phyloP scores from a whole-genome alignment of 345 rosid genomes.

The Eucalyptus rudis region DNA sequence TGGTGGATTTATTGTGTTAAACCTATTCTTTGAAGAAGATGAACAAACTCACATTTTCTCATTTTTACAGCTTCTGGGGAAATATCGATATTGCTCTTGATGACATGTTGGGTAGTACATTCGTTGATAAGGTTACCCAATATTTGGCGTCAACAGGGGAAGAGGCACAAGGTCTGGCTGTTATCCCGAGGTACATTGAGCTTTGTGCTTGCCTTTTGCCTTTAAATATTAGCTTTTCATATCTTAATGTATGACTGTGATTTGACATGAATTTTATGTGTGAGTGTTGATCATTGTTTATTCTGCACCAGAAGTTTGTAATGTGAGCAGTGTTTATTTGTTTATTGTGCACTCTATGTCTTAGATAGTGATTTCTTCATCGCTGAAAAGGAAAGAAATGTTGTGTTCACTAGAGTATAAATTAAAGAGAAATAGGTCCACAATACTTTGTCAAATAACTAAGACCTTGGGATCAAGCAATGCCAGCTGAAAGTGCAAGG shows the following conservation, averaged over 20 bases:
- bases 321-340: neutral
- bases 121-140: slow-evolving; percentile 58
- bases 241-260: neutral
- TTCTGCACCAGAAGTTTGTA: neutral
- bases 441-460: neutral
- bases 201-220: neutral
- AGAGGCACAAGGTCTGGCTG: slow-evolving; percentile 47
- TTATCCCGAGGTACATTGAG: slow-evolving; percentile 55
- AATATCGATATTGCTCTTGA: slow-evolving; percentile 88
- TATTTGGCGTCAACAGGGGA: slow-evolving; percentile 55
- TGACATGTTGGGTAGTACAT: slow-evolving; percentile 75
- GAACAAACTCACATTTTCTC: neutral
- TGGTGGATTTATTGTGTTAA: neutral
- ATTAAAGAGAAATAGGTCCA: neutral
- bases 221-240: neutral
- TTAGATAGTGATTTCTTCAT: neutral
- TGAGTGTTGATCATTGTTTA: neutral
- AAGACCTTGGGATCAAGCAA: neutral
- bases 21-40: neutral
- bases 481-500: neutral
- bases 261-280: neutral
- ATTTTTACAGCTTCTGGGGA: slow-evolving; percentile 57
- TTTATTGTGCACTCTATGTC: neutral
- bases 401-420: neutral
- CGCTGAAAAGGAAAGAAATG: neutral